Evolutionary conservation across 2,329 filamentous ascomycete species (phyloP).

Genomic region (Penicillium occitanis): DNA sequence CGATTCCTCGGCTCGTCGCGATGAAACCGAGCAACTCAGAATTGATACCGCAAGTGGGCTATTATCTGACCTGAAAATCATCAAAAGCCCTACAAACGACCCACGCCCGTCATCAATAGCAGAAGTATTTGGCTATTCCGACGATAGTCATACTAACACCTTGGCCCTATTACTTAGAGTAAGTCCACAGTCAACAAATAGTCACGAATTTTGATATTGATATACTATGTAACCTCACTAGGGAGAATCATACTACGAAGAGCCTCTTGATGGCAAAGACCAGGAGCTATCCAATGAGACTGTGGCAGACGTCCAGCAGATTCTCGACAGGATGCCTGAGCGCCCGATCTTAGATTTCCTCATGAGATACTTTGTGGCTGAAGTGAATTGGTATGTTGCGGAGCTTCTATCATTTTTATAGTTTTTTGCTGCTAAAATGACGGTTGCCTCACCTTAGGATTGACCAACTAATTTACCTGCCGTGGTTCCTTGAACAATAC

Average conservation of each 20-base stretch:
- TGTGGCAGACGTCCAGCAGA: not conserved
- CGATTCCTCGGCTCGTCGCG: not conserved
- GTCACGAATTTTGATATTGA: not conserved
- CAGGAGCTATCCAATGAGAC: not conserved
- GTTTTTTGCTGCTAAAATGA: not conserved
- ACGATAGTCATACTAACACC: slow-evolving; percentile 6
- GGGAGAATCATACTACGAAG: not conserved
- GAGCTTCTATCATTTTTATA: not conserved
- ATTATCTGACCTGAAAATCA: not conserved
- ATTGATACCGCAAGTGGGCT: not conserved
- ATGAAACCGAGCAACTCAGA: not conserved
- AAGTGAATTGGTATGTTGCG: not conserved
- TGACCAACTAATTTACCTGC: not conserved
- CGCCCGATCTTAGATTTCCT: not conserved
- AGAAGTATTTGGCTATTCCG: not conserved
- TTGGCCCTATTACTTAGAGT: not conserved
- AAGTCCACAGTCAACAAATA: not conserved
- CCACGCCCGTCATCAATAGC: not conserved
- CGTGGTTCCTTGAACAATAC: slow-evolving; percentile 2
- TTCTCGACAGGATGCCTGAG: not conserved
- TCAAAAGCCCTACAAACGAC: not conserved
- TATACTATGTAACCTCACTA: not conserved
- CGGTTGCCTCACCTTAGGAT: not conserved
- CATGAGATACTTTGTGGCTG: not conserved
- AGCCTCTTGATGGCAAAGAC: not conserved